phyloP scores from a whole-genome alignment of 805 yeast genomes.

The Wickerhamomyces ciferrii region DNA sequence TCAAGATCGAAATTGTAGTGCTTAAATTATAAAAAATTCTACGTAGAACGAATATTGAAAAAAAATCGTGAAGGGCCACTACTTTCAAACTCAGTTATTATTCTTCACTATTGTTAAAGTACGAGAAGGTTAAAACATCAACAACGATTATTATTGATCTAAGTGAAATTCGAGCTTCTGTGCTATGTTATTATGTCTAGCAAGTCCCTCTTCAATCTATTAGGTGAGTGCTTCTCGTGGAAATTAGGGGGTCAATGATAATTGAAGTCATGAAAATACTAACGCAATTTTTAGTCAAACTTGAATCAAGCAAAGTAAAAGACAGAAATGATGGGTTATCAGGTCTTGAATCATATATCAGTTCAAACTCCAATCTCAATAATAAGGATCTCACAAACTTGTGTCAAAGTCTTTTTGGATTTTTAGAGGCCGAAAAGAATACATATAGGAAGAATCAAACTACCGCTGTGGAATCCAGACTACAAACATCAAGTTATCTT shows the following conservation, averaged over 20 bases:
- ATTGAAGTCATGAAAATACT: background rate
- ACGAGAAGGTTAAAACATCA: too few relatives aligned
- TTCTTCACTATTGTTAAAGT: too few relatives aligned
- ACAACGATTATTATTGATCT: too few relatives aligned
- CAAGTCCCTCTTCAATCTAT: background rate
- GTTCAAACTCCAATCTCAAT: conserved; percentile 18
- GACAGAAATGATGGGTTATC: conserved; percentile 50
- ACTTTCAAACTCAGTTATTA: background rate
- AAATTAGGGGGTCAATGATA: background rate
- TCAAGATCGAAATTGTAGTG: background rate
- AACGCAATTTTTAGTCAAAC: conserved; percentile 3
- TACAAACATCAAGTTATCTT: conserved; percentile 27
- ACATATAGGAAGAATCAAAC: conserved; percentile 21
- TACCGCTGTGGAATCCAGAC: conserved; percentile 23
- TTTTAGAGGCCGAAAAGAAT: conserved; percentile 31
- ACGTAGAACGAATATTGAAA: background rate
- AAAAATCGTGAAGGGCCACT: background rate
- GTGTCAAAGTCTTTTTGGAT: conserved; percentile 23
- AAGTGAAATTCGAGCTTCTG: too few relatives aligned
- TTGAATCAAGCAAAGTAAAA: conserved; percentile 46
- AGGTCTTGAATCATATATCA: conserved; percentile 26
- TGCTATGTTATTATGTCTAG: background rate
- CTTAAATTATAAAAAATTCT: background rate
- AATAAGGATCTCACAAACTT: conserved; percentile 18
- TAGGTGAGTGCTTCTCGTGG: background rate